A percentile compares a stretch with the other conserved stretches of the same genome.
These are phyloP conservation scores for Prunus persica DNA, from an alignment of 306 rosid genomes.

Conservation along the genomic window DNA sequence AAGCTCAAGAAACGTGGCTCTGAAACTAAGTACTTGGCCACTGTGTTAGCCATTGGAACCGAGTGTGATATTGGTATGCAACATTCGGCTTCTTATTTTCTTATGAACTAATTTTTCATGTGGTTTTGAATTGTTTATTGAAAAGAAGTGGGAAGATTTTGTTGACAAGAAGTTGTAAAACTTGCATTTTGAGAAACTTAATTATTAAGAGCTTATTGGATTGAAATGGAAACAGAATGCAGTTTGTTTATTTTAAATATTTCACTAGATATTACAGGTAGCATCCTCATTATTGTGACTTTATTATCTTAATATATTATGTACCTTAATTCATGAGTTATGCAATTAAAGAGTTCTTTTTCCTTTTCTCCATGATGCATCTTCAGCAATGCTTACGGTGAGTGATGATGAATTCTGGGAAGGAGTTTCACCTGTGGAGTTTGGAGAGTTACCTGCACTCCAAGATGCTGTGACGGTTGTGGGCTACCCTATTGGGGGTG, in stretches of 20 bases:
- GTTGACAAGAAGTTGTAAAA: not conserved
- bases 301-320: not conserved
- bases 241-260: not conserved
- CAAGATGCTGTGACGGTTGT: slow-evolving; percentile 82
- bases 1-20: slow-evolving; percentile 89
- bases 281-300: too few relatives aligned
- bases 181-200: not conserved
- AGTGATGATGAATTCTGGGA: slow-evolving; percentile 81
- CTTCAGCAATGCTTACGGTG: slow-evolving; percentile 75
- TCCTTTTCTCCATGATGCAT: slow-evolving; percentile 28
- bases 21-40: slow-evolving; percentile 78
- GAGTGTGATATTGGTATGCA: slow-evolving; percentile 66
- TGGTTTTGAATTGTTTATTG: not conserved
- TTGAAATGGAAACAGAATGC: not conserved
- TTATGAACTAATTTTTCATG: not conserved
- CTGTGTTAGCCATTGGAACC: slow-evolving; percentile 81
- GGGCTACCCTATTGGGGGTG: slow-evolving; percentile 82
- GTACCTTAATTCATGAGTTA: not conserved
- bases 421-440: slow-evolving; percentile 72
- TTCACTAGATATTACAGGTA: not conserved
- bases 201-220: not conserved
- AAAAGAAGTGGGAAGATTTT: not conserved
- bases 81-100: not conserved
- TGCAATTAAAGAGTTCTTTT: not conserved
- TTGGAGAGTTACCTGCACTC: slow-evolving; percentile 69